Percentiles rank a stretch among this genome's conserved stretches.
Conservation (phyloP, 257 asterid genomes). For the Mentha longifolia region DNA sequence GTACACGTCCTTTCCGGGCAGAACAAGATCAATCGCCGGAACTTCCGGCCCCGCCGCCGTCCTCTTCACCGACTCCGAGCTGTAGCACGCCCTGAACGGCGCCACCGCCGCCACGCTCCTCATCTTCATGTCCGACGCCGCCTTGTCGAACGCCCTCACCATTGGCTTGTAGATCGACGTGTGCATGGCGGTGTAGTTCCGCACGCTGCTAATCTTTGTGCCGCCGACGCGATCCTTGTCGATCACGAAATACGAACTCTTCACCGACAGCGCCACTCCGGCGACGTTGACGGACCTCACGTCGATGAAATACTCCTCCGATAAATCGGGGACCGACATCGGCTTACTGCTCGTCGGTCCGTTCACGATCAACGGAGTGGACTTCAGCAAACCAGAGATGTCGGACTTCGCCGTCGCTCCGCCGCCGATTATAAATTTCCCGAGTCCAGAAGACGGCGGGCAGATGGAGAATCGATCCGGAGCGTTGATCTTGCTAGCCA, state of each 20-base stretch:
- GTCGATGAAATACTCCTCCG: too few species aligned
- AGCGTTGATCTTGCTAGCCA: too few species aligned
- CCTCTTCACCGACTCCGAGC: constrained; percentile 34
- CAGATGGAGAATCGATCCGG: too few species aligned
- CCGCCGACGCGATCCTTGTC: constrained; percentile 51
- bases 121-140: constrained; percentile 43
- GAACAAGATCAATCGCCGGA: constrained; percentile 52
- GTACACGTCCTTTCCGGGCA: constrained; percentile 43
- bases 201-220: constrained; percentile 49
- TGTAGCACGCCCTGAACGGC: constrained; percentile 61
- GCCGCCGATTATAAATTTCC: too few species aligned
- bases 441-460: too few species aligned
- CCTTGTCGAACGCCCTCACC: constrained; percentile 46
- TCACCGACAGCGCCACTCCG: too few species aligned
- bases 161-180: constrained; percentile 50
- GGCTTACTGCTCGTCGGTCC: too few species aligned
- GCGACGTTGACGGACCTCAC: too few species aligned
- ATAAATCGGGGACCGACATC: too few species aligned
- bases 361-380: too few species aligned
- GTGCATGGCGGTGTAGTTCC: constrained; percentile 49
- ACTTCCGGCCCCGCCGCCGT: constrained; percentile 44
- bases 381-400: too few species aligned
- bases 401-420: too few species aligned
- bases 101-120: constrained; percentile 46
- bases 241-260: background rate